phyloP scores from a whole-genome alignment of 1,284 basidiomycete species.

The Rhodotorula sp. region DNA sequence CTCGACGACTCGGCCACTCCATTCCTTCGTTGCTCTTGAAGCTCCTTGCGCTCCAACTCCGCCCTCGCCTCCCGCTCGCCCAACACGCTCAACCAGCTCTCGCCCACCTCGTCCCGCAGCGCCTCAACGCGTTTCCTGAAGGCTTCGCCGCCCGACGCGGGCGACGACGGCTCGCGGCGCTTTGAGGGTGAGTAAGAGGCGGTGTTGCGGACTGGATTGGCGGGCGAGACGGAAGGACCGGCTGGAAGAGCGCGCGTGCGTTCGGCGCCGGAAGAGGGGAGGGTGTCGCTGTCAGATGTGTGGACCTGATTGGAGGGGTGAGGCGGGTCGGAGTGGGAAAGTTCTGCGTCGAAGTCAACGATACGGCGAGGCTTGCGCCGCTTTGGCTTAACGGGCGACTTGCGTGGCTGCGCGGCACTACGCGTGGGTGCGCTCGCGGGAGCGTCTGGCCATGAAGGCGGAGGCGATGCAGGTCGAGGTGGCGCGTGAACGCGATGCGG shows the following conservation, averaged over 20 bases:
- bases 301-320: background rate
- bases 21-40: background rate
- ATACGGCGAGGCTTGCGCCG: conserved; percentile 36
- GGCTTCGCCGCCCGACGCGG: conserved; percentile 57
- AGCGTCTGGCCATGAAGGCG: background rate
- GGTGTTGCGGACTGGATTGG: background rate
- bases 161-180: conserved; percentile 39
- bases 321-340: background rate
- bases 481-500: conserved; percentile 10
- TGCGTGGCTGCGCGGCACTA: background rate
- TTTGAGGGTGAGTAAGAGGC: background rate
- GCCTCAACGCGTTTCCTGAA: conserved; percentile 75
- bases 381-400: conserved; percentile 1
- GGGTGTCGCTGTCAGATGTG: conserved; percentile 20
- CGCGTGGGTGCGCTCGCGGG: background rate
- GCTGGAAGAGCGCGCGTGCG: background rate
- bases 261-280: conserved; percentile 7
- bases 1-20: background rate
- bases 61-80: conserved; percentile 35
- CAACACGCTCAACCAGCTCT: conserved; percentile 47
- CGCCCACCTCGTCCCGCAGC: conserved; percentile 77
- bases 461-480: background rate
- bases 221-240: background rate
- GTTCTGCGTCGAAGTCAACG: conserved; percentile 37
- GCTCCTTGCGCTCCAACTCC: conserved; percentile 3